A percentile compares a stretch with the other conserved stretches of the same genome.
Evolutionary conservation across 2,329 filamentous ascomycete genomes (phyloP).

Genomic region (Sporothrix protearum): DNA sequence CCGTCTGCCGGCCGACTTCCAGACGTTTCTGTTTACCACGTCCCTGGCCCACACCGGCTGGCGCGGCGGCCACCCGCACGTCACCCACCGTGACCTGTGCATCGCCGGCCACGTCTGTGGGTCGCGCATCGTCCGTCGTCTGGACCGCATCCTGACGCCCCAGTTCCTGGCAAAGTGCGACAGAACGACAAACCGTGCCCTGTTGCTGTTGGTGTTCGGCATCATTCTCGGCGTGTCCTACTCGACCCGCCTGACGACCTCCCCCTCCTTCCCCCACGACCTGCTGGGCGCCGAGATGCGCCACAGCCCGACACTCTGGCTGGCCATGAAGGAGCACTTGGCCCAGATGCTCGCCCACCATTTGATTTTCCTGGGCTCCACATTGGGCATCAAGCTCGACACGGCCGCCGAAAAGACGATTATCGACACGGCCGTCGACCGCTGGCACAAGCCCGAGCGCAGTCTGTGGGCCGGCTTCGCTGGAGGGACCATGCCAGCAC

Average conservation of each 20-base stretch:
- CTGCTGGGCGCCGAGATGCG: slow-evolving; percentile 32
- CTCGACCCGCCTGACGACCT: slow-evolving; percentile 28
- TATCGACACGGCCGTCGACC: slow-evolving; percentile 32
- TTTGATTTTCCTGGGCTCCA: slow-evolving; percentile 34
- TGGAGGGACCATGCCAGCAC: not conserved
- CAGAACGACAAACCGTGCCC: slow-evolving; percentile 31
- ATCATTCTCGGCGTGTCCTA: slow-evolving; percentile 34
- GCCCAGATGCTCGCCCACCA: slow-evolving; percentile 36
- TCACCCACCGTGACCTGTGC: slow-evolving; percentile 29
- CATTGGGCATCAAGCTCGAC: slow-evolving; percentile 35
- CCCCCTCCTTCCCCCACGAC: slow-evolving; percentile 28
- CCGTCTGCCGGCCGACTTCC: slow-evolving; percentile 32
- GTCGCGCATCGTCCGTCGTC: slow-evolving; percentile 32
- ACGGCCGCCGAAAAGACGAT: slow-evolving; percentile 33
- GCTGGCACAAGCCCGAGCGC: slow-evolving; percentile 35
- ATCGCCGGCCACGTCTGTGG: slow-evolving; percentile 32
- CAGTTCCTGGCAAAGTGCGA: slow-evolving; percentile 32
- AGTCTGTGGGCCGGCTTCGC: slow-evolving; percentile 32
- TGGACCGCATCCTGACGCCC: slow-evolving; percentile 35
- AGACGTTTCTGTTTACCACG: slow-evolving; percentile 33
- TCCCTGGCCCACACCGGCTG: slow-evolving; percentile 33
- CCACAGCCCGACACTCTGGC: slow-evolving; percentile 35
- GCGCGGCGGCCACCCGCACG: slow-evolving; percentile 14
- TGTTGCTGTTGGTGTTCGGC: slow-evolving; percentile 35
- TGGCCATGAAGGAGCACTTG: slow-evolving; percentile 36